Base-by-base conservation (phyloP, 108 stramenopile genomes). In the Nitzschia palea region DNA sequence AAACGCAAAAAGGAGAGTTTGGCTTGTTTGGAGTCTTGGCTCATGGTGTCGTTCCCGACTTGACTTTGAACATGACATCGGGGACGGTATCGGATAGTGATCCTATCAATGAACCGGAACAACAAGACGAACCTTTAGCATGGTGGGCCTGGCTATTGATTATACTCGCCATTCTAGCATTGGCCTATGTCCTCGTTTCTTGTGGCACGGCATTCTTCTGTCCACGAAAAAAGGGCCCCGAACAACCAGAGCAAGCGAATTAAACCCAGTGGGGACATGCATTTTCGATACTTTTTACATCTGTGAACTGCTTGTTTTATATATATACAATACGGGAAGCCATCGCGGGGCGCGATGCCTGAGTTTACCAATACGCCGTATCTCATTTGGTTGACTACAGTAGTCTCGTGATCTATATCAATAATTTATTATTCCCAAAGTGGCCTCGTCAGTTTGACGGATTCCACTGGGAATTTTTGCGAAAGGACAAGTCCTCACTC, bases 1-100 rank as follows among this genome's bases (percentile, higher is more conserved):
- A 81, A 70, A 51, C 57, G 28, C 54, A 52, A 23, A 67, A 32
- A 27, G 67, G 67, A 18, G 55, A 64, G 1, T 83, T 67, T 68
- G 86, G 86, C 12, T 60, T 86, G 44, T 86, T 86, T 67, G 82
- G 82, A 30, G 70, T 86, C 37, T 31, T 86, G 34, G 66, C 56
- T 6, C 78, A 86, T 50, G 78, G 78, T 27, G 61, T 75, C 1
- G 62, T 63, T n/a, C 62, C 62, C 1, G 62, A 63, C 10, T 42
- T 60, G 36, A 40, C 18, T 12, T 60, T 6, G 40, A 60, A 43
- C 25, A 25, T 32, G 18, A 60, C 59, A n/a, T 9, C n/a, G 1
- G 40, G 59, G 5, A 34, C 6, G 20, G 59, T 60, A 23, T 25
- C 59, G 10, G 23, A 25, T 12, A 34, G 23, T 22, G 59, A 60